These are phyloP conservation scores for Aspergillus pseudonomiae DNA, from an alignment of 2,329 filamentous ascomycete genomes.

Conservation along the genomic window DNA sequence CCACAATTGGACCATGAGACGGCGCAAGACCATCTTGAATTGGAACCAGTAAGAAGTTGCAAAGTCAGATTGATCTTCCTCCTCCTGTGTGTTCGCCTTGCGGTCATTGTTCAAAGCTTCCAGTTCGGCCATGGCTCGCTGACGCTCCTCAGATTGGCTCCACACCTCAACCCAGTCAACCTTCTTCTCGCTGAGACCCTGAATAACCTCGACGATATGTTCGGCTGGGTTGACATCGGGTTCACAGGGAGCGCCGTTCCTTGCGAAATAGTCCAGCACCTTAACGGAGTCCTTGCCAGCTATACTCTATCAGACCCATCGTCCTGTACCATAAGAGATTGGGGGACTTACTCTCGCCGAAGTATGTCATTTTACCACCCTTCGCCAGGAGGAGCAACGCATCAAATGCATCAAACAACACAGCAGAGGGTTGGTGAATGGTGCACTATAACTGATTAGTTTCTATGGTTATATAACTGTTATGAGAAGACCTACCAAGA, in stretches of 20 bases:
- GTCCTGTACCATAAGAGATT: neutral
- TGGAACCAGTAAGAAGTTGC: constrained; percentile 46
- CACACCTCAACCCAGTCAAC: constrained; percentile 39
- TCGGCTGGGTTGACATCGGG: constrained; percentile 58
- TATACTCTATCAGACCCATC: constrained; percentile 11
- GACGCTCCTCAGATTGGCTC: constrained; percentile 34
- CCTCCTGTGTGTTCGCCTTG: constrained; percentile 23
- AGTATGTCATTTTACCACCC: constrained; percentile 68
- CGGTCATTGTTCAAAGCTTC: constrained; percentile 30
- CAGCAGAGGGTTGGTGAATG: constrained; percentile 70
- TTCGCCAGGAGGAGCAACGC: constrained; percentile 65
- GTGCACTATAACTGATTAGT: constrained; percentile 45
- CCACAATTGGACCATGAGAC: constrained; percentile 38
- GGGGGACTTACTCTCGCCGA: constrained; percentile 54
- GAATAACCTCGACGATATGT: constrained; percentile 45
- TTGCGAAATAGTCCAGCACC: constrained; percentile 52
- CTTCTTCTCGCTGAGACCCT: constrained; percentile 27
- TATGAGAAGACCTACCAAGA: constrained; percentile 52
- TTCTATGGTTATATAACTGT: neutral
- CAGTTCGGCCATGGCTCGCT: constrained; percentile 27
- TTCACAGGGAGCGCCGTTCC: constrained; percentile 58
- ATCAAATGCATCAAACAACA: constrained; percentile 69
- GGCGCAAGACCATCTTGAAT: constrained; percentile 39
- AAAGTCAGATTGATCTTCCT: constrained; percentile 39
- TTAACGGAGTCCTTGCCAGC: constrained; percentile 44